A percentile compares a stretch with the other conserved stretches of the same genome.
Evolutionary conservation across 768 basidiomycete species (phyloP).

Genomic region (Leccinum truebloodii): DNA sequence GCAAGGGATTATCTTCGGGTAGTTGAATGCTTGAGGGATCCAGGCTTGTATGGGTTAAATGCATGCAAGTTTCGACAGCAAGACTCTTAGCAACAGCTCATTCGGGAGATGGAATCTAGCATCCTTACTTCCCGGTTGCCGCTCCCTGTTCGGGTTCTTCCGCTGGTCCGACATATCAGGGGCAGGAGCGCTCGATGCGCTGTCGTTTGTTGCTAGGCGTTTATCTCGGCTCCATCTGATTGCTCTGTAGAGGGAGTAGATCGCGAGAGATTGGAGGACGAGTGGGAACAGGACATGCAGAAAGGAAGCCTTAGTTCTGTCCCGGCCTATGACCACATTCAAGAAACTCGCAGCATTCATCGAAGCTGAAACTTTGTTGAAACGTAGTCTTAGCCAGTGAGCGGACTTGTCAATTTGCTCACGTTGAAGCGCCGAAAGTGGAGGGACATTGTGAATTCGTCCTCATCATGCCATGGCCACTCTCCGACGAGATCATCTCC

Average conservation of each 20-base stretch:
- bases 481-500: too few relatives aligned
- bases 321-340: too few relatives aligned
- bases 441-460: too few relatives aligned
- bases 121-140: slow-evolving; percentile 29
- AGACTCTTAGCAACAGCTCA: background rate
- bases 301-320: too few relatives aligned
- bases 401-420: too few relatives aligned
- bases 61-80: background rate
- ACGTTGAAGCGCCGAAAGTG: too few relatives aligned
- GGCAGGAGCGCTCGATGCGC: background rate
- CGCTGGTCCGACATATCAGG: background rate
- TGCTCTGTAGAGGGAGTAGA: slow-evolving; percentile 19
- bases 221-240: slow-evolving; percentile 10
- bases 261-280: slow-evolving; percentile 13
- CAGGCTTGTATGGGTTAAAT: slow-evolving; percentile 43
- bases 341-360: too few relatives aligned
- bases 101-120: background rate
- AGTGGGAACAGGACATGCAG: slow-evolving; percentile 10
- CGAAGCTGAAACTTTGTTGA: too few relatives aligned
- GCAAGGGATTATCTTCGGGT: slow-evolving; percentile 51
- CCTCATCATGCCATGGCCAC: too few relatives aligned
- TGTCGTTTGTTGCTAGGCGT: background rate
- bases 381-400: too few relatives aligned
- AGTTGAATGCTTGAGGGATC: slow-evolving; percentile 52
- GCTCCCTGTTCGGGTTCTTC: slow-evolving; percentile 18